Conservation (phyloP, 768 basidiomycete genomes). For the Nevesoporus exiguus region DNA sequence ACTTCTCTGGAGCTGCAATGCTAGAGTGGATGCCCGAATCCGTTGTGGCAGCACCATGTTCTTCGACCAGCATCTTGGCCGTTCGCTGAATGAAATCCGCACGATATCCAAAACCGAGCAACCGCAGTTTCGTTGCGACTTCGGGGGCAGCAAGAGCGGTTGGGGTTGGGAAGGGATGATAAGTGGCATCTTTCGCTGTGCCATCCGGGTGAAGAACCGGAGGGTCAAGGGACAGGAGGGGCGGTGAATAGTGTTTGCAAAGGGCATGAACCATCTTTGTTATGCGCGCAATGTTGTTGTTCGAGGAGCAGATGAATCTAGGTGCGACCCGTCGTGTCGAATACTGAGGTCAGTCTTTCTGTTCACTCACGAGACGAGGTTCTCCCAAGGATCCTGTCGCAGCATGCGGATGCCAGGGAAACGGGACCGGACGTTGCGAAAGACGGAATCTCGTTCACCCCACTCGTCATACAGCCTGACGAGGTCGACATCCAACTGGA, state of each 20-base stretch:
- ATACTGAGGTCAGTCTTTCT: neutral
- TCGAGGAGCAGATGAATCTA: conserved; percentile 97
- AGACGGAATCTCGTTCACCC: conserved; percentile 70
- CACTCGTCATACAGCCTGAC: conserved; percentile 70
- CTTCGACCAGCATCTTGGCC: conserved; percentile 69
- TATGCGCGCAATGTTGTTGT: conserved; percentile 94
- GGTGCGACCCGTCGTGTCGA: conserved; percentile 12
- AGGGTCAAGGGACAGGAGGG: conserved; percentile 51
- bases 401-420: conserved; percentile 84
- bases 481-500: conserved; percentile 80
- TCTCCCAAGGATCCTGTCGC: conserved; percentile 95
- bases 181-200: conserved; percentile 36
- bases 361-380: conserved; percentile 77
- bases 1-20: conserved; percentile 53
- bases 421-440: conserved; percentile 56
- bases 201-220: conserved; percentile 30
- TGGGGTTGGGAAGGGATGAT: conserved; percentile 85
- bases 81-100: conserved; percentile 86
- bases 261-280: conserved; percentile 89
- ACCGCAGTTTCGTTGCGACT: conserved; percentile 63
- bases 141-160: conserved; percentile 55
- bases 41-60: conserved; percentile 34
- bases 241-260: conserved; percentile 70
- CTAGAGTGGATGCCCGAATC: neutral
- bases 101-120: conserved; percentile 93